These are phyloP conservation scores for Podaxis sp. DNA, from an alignment of 768 basidiomycete genomes.

Conservation along the genomic window DNA sequence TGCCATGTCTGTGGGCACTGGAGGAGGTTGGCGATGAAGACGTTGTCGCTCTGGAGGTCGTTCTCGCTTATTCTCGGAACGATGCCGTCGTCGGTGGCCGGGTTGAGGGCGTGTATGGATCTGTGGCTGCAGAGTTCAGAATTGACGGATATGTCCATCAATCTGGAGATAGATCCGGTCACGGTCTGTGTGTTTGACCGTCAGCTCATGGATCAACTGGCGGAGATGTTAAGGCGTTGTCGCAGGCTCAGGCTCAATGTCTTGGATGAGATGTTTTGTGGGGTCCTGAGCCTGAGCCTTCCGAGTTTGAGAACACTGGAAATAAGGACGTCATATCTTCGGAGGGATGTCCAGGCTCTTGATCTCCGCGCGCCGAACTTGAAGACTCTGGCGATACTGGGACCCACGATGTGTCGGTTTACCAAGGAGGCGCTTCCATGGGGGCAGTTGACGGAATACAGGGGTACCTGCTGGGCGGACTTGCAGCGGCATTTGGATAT, in stretches of 20 bases:
- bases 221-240: not conserved
- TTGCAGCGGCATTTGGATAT: constrained; percentile 25
- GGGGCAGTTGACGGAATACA: constrained; percentile 21
- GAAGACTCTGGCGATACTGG: constrained; percentile 1
- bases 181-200: not conserved
- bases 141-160: constrained; percentile 4
- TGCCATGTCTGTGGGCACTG: constrained; percentile 8
- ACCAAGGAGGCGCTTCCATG: constrained; percentile 13
- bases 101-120: not conserved
- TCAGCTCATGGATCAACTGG: not conserved
- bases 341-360: not conserved
- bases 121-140: constrained; percentile 3
- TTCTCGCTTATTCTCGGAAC: constrained; percentile 5
- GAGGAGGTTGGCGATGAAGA: not conserved
- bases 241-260: constrained; percentile 6
- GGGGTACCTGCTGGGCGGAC: constrained; percentile 23
- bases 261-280: constrained; percentile 6
- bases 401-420: constrained; percentile 9
- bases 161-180: constrained; percentile 7
- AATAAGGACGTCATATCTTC: constrained; percentile 6
- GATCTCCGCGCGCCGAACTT: not conserved
- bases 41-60: constrained; percentile 9
- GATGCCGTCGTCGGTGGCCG: not conserved
- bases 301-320: constrained; percentile 3
- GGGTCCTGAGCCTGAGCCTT: not conserved